Percentiles rank a stretch among this genome's conserved stretches.
Conservation (phyloP, 2,329 filamentous ascomycete species). For the Scytalidium sp. region DNA sequence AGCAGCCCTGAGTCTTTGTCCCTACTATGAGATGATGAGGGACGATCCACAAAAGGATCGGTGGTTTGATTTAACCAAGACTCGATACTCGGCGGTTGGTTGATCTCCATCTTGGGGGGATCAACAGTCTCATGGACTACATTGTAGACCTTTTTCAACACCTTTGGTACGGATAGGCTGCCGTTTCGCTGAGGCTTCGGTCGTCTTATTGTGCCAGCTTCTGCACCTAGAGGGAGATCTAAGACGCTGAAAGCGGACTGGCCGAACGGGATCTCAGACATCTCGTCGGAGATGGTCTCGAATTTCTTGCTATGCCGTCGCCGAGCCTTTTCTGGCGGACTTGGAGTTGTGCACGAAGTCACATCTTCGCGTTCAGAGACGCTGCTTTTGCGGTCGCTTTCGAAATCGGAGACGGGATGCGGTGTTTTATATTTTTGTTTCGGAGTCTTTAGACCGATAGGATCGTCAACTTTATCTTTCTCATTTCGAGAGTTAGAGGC, state of each 20-base stretch:
- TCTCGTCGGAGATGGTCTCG: constrained; percentile 34
- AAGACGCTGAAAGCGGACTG: constrained; percentile 66
- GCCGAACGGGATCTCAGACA: constrained; percentile 61
- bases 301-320: constrained; percentile 18
- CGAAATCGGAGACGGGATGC: not conserved
- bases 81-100: constrained; percentile 62
- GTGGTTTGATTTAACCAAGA: constrained; percentile 62
- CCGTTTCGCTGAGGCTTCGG: constrained; percentile 45
- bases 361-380: constrained; percentile 12
- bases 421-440: not conserved
- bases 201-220: constrained; percentile 43
- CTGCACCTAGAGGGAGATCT: constrained; percentile 50
- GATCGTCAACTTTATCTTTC: not conserved
- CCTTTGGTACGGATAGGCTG: constrained; percentile 61
- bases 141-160: constrained; percentile 61
- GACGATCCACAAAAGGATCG: constrained; percentile 56
- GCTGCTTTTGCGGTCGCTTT: not conserved
- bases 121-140: constrained; percentile 61
- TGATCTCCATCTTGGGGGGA: constrained; percentile 47
- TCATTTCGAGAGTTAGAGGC: not conserved
- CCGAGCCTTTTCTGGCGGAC: constrained; percentile 13
- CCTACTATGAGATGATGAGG: constrained; percentile 3
- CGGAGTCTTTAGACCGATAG: not conserved
- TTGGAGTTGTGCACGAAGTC: constrained; percentile 18
- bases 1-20: not conserved